Conservation (phyloP, 1,284 basidiomycete genomes). For the Kalmanozyma brasiliensis region DNA sequence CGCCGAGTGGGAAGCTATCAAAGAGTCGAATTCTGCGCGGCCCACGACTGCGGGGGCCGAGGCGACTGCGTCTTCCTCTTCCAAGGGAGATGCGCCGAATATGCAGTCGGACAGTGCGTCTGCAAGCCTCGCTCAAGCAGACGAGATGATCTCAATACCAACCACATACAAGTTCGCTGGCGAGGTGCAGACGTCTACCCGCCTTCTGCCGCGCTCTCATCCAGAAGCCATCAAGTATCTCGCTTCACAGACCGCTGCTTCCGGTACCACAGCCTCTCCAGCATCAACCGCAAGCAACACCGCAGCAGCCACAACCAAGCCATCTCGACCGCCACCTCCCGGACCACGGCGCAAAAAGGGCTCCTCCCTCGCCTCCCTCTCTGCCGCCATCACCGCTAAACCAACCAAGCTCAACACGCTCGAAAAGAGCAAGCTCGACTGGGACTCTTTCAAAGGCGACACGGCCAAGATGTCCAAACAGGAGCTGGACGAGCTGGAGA, state of each 20-base stretch:
- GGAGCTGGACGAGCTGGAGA: constrained; percentile 63
- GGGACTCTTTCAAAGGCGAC: constrained; percentile 45
- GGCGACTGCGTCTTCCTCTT: background rate
- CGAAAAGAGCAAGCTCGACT: constrained; percentile 66
- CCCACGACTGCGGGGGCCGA: background rate
- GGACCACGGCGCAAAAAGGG: constrained; percentile 45
- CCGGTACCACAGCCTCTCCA: constrained; percentile 9
- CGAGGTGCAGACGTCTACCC: constrained; percentile 25
- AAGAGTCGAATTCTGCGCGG: constrained; percentile 3
- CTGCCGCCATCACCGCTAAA: constrained; percentile 34
- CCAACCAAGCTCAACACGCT: constrained; percentile 65
- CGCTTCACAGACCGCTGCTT: constrained; percentile 12
- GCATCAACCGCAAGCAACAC: background rate
- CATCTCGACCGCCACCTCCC: constrained; percentile 4
- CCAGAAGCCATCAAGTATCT: constrained; percentile 54
- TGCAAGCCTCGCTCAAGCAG: background rate
- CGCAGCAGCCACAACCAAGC: background rate
- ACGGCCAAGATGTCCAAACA: constrained; percentile 42
- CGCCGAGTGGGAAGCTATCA: constrained; percentile 38
- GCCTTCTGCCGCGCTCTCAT: constrained; percentile 46
- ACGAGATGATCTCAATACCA: constrained; percentile 44
- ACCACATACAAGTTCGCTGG: constrained; percentile 55
- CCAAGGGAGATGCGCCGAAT: background rate
- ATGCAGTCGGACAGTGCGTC: background rate
- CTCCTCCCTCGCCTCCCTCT: constrained; percentile 50